Percentiles rank a stretch among this genome's conserved stretches.
Evolutionary conservation across 2,329 filamentous ascomycete genomes (phyloP).

Genomic region (Lachnellula subtilissima): DNA sequence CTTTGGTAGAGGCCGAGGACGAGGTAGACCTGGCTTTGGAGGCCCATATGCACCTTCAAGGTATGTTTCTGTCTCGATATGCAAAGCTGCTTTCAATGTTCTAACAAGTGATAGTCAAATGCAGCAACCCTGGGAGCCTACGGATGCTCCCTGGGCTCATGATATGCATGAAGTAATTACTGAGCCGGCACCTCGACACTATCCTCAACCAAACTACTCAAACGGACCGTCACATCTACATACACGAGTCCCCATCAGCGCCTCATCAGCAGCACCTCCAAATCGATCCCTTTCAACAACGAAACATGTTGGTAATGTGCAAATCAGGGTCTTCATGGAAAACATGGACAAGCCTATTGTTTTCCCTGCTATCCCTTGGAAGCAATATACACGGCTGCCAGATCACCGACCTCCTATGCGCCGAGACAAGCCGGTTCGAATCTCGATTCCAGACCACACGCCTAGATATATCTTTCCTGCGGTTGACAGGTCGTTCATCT

Average conservation of each 20-base stretch:
- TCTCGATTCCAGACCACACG: constrained; percentile 75
- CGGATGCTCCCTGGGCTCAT: constrained; percentile 80
- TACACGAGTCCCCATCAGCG: constrained; percentile 25
- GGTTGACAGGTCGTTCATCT: constrained; percentile 89
- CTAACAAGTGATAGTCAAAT: constrained; percentile 36
- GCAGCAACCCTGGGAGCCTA: constrained; percentile 51
- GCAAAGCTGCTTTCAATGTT: constrained; percentile 9
- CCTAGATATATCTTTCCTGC: constrained; percentile 90
- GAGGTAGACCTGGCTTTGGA: constrained; percentile 53
- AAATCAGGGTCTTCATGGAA: constrained; percentile 76
- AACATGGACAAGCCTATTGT: constrained; percentile 66
- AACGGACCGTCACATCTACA: constrained; percentile 37
- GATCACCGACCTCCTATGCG: constrained; percentile 91
- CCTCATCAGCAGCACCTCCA: constrained; percentile 58
- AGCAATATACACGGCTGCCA: constrained; percentile 88
- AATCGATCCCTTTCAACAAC: constrained; percentile 79
- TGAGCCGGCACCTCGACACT: constrained; percentile 35
- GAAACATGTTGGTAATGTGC: constrained; percentile 76
- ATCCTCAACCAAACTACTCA: constrained; percentile 17
- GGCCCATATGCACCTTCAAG: constrained; percentile 56
- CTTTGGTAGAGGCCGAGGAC: constrained; percentile 59
- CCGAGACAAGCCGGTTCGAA: constrained; percentile 91
- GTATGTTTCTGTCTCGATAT: constrained; percentile 44
- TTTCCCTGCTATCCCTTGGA: constrained; percentile 73
- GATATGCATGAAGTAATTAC: constrained; percentile 81